Conservation (phyloP, 176 grass and related monocot species). For the Areca catechu region DNA sequence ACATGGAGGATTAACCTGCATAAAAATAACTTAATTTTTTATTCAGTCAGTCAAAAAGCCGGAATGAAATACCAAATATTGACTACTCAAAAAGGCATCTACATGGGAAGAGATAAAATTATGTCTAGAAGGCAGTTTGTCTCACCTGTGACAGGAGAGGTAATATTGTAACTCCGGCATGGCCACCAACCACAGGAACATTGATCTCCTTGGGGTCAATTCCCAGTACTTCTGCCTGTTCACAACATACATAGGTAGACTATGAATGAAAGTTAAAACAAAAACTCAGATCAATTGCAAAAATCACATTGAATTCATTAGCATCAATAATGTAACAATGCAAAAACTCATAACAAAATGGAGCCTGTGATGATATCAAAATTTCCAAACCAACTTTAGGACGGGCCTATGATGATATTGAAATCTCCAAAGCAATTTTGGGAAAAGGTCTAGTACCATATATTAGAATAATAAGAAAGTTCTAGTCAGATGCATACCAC, state of each 20-base stretch:
- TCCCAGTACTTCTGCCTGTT: constrained; percentile 71
- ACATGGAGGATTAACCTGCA: constrained; percentile 59
- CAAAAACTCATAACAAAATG: too few relatives aligned
- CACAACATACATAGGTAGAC: constrained; percentile 1
- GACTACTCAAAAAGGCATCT: too few relatives aligned
- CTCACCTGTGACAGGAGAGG: constrained; percentile 78
- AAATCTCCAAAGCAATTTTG: background rate
- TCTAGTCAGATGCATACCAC: constrained; percentile 44
- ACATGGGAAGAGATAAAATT: background rate
- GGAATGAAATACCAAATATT: too few relatives aligned
- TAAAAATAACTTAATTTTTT: constrained; percentile 4
- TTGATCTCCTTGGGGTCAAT: constrained; percentile 70
- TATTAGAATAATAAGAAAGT: background rate
- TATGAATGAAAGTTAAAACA: background rate
- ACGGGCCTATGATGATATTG: background rate
- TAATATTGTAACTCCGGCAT: constrained; percentile 77
- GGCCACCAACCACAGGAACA: constrained; percentile 85
- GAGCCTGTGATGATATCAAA: background rate
- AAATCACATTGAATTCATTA: too few relatives aligned
- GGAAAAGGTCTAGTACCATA: background rate
- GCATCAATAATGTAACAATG: too few relatives aligned
- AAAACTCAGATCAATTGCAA: too few relatives aligned
- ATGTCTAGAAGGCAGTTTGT: background rate
- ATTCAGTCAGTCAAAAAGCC: too few relatives aligned
- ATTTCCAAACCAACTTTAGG: background rate